phyloP scores from a whole-genome alignment of 495 filamentous ascomycete species.

The Mycothermus thermophilus region DNA sequence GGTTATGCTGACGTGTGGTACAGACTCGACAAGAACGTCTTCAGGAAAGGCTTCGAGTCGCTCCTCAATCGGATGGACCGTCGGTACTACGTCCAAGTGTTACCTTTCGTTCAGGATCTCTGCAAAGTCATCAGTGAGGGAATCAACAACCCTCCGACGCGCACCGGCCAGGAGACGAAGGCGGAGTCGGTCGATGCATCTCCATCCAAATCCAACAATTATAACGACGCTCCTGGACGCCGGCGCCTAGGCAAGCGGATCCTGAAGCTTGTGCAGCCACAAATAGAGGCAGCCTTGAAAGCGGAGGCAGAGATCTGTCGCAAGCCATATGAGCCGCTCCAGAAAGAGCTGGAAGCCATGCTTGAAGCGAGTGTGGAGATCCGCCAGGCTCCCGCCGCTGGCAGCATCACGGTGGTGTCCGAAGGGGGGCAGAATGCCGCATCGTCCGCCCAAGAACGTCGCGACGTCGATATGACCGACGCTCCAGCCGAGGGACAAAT shows the following conservation, averaged over 20 bases:
- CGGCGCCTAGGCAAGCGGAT: conserved; percentile 67
- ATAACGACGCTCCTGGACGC: conserved; percentile 30
- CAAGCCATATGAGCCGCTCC: conserved; percentile 51
- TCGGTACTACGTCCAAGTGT: conserved; percentile 59
- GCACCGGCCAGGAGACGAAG: conserved; percentile 12
- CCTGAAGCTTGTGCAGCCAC: conserved; percentile 61
- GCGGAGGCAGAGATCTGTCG: conserved; percentile 68
- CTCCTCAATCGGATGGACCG: conserved; percentile 53
- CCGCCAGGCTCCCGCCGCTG: conserved; percentile 13
- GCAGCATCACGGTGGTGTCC: conserved; percentile 12
- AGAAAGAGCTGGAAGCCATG: conserved; percentile 59
- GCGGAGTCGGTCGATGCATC: conserved; percentile 14
- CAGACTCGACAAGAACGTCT: conserved; percentile 66
- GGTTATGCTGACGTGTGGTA: not conserved
- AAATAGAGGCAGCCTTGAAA: conserved; percentile 59
- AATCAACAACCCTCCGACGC: conserved; percentile 35
- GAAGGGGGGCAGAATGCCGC: conserved; percentile 13
- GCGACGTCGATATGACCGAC: conserved; percentile 35
- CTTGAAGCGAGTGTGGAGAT: conserved; percentile 45
- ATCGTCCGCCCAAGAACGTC: conserved; percentile 15
- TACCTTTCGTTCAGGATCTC: conserved; percentile 61
- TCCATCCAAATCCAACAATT: conserved; percentile 22
- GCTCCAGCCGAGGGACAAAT: conserved; percentile 30
- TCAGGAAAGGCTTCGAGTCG: conserved; percentile 47
- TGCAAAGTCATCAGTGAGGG: conserved; percentile 53